These are phyloP conservation scores for Phalaenopsis aphrodite DNA, from an alignment of 106 monocot species.

Conservation along the genomic window DNA sequence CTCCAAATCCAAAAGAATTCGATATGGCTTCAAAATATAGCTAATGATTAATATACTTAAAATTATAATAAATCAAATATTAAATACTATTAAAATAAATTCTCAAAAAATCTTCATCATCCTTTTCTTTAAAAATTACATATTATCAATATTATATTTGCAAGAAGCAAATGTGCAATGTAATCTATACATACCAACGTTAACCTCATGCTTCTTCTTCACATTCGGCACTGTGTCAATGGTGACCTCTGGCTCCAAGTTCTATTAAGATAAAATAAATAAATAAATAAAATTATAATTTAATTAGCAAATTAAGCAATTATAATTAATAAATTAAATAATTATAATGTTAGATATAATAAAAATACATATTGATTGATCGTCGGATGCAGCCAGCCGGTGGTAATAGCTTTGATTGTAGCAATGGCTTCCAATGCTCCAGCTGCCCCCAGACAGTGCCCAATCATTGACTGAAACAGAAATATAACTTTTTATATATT, in stretches of 20 bases:
- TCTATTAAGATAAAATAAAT: neutral
- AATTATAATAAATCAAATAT: too few species aligned
- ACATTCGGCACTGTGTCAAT: conserved; percentile 7
- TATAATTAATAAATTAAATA: too few species aligned
- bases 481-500: too few species aligned
- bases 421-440: conserved; percentile 58
- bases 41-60: neutral
- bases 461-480: conserved; percentile 34
- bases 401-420: conserved; percentile 45
- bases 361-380: conserved; percentile 50
- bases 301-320: neutral
- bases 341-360: neutral
- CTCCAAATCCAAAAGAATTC: neutral
- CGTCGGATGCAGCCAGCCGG: conserved; percentile 54
- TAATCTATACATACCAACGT: conserved; percentile 6
- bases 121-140: too few species aligned
- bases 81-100: too few species aligned
- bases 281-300: neutral
- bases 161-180: too few species aligned
- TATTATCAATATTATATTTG: too few species aligned
- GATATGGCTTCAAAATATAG: conserved; percentile 1
- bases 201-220: conserved; percentile 5
- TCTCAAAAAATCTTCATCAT: too few species aligned
- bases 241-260: conserved; percentile 7
- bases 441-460: conserved; percentile 48